phyloP scores from a whole-genome alignment of 2,329 filamentous ascomycete species.

The Calonectria pteridis region DNA sequence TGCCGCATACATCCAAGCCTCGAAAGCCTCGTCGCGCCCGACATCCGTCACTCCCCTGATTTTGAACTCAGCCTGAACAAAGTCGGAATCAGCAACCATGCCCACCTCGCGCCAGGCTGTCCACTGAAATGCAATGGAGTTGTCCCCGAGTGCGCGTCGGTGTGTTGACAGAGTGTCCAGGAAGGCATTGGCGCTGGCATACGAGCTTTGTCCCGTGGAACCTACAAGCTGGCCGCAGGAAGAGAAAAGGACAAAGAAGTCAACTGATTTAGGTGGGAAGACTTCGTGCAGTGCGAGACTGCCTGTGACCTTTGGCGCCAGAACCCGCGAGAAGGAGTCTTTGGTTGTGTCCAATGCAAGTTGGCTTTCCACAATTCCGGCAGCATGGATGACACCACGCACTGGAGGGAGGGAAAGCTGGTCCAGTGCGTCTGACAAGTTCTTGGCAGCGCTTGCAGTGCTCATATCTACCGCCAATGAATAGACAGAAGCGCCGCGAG shows the following conservation, averaged over 20 bases:
- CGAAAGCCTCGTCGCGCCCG: background rate
- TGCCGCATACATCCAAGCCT: background rate
- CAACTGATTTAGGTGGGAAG: background rate
- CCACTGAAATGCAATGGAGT: background rate
- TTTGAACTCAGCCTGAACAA: background rate
- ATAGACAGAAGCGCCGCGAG: background rate
- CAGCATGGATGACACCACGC: background rate
- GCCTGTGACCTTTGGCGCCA: background rate
- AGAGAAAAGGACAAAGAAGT: background rate
- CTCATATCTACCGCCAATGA: background rate
- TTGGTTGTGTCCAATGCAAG: background rate
- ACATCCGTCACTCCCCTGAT: background rate
- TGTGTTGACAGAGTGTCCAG: background rate
- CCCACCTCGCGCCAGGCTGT: background rate
- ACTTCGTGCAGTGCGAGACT: background rate
- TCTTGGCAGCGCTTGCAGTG: background rate
- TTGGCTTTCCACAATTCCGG: background rate
- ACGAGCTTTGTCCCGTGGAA: background rate
- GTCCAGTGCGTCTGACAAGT: background rate
- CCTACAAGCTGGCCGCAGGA: background rate
- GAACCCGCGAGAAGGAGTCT: background rate
- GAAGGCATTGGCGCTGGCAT: conserved; percentile 1
- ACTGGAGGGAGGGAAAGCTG: background rate
- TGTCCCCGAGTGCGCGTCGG: background rate
- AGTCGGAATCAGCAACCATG: background rate